A percentile compares a stretch with the other conserved stretches of the same genome.
Evolutionary conservation across 345 rosid genomes (phyloP).

Genomic region (Erodium maritimum): DNA sequence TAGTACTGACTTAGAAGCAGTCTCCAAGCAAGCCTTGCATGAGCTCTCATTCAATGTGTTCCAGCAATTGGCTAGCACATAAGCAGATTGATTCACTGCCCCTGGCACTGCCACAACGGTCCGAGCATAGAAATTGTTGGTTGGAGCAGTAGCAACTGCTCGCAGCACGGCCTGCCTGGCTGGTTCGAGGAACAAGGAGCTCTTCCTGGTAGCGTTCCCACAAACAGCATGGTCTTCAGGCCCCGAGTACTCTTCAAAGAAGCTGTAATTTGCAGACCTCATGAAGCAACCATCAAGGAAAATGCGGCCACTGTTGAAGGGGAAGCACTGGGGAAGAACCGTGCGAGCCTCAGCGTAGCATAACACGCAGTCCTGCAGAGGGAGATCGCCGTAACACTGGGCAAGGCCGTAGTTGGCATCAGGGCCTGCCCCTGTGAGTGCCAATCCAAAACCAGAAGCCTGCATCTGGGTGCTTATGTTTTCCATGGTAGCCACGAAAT

Average conservation of each 20-base stretch:
- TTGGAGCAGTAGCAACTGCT: constrained; percentile 36
- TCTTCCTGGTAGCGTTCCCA: constrained; percentile 44
- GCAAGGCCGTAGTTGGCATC: constrained; percentile 68
- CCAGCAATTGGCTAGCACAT: constrained; percentile 84
- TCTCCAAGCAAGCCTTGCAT: constrained; percentile 58
- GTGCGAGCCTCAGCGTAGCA: constrained; percentile 91
- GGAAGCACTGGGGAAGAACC: constrained; percentile 79
- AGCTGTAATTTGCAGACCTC: constrained; percentile 80
- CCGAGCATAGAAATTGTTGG: constrained; percentile 39
- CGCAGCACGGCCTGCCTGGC: constrained; percentile 35
- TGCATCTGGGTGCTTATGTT: constrained; percentile 64
- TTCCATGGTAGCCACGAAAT: constrained; percentile 74
- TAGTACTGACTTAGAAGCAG: constrained; percentile 46
- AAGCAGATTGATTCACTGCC: constrained; percentile 33
- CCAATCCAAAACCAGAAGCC: constrained; percentile 41
- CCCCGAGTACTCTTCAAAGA: constrained; percentile 57
- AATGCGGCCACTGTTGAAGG: constrained; percentile 62
- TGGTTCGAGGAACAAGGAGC: constrained; percentile 24
- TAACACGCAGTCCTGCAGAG: constrained; percentile 66
- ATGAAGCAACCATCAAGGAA: constrained; percentile 92
- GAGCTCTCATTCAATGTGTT: constrained; percentile 44
- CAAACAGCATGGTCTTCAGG: constrained; percentile 50
- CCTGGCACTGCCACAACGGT: constrained; percentile 22
- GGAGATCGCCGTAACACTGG: constrained; percentile 83
- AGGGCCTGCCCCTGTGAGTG: constrained; percentile 58